Evolutionary conservation across 192 early-diverging fungal genomes (phyloP), one percentile per base, ranked within the genome.

Genomic region (Coemansia sp.): DNA sequence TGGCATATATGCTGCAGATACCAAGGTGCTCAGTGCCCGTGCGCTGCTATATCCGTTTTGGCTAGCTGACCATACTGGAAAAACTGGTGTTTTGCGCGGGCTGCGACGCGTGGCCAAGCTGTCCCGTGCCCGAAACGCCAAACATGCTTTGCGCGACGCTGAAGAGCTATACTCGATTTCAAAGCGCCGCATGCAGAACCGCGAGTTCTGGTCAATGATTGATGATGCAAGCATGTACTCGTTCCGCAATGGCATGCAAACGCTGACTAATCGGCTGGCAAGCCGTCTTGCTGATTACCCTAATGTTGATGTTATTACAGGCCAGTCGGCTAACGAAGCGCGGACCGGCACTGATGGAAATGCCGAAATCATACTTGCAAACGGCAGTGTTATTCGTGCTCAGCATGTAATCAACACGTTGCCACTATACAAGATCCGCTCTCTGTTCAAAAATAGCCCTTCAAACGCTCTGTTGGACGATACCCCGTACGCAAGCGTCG

Each of bases 1-100:
- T 59, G 96, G 96, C 0, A 92, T 98, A 24, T 96, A 96, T 73
- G 94, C 94, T 1, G 93, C 93, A 0, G 90, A 98, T 64, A 81
- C 82, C 0, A 87, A 80, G 51, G 62, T 83, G 45, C 74, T 98
- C 23, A 93, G 90, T 42, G 80, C 93, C 2, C 80, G 87, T 22
- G 86, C 90, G 5, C 85, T 88, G 2, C 74, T 96, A 51, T 84
- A 83, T 37, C 66, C 83, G 27, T 68, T 94, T 49, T 92, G 84
- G 78, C 81, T 91, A 27, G 71, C 81, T 4, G 92, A 93, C 53
- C 66, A 54, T 37, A 47, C 62, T 19, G 66, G 69, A 15, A 53
- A 39, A 9, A 53, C 53, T 4, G 70, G 69, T 30, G 64, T 81
- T 21, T 18, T 71, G 27, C 21, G 70, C 1, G 64, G 70, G 1